phyloP scores from a whole-genome alignment of 1,139 yeast species.

The Fermentozyma sake region DNA sequence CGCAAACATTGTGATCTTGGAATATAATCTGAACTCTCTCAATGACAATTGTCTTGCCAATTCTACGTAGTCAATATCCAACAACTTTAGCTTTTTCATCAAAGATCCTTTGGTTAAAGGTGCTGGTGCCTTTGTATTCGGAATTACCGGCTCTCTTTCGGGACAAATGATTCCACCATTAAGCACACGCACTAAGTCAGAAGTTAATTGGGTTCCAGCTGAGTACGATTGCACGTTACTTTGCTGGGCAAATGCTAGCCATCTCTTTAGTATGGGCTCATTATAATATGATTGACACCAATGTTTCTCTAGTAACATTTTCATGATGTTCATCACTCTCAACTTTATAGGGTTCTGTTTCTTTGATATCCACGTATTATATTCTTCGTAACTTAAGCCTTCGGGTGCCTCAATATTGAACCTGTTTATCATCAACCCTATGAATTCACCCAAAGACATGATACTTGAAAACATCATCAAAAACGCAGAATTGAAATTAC shows the following conservation, averaged over 20 bases:
- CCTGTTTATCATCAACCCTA: slow-evolving; percentile 57
- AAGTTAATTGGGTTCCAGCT: slow-evolving; percentile 25
- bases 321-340: slow-evolving; percentile 69
- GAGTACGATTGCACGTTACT: slow-evolving; percentile 43
- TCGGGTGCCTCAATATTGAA: slow-evolving; percentile 82
- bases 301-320: slow-evolving; percentile 64
- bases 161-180: slow-evolving; percentile 29
- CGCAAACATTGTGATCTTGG: slow-evolving; percentile 66
- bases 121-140: slow-evolving; percentile 36
- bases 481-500: slow-evolving; percentile 66
- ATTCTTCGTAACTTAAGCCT: slow-evolving; percentile 80
- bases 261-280: slow-evolving; percentile 42
- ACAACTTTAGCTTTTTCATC: slow-evolving; percentile 41
- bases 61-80: slow-evolving; percentile 71
- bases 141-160: slow-evolving; percentile 28
- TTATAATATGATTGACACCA: slow-evolving; percentile 70
- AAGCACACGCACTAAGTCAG: slow-evolving; percentile 22
- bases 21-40: slow-evolving; percentile 68
- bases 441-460: slow-evolving; percentile 62
- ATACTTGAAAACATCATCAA: slow-evolving; percentile 75
- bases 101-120: slow-evolving; percentile 33
- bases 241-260: slow-evolving; percentile 55
- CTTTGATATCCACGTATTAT: slow-evolving; percentile 71
- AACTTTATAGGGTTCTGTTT: slow-evolving; percentile 65
- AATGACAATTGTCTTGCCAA: slow-evolving; percentile 82